Percentiles rank a stretch among this genome's conserved stretches.
Conservation (phyloP, 768 basidiomycete species). For the Psilocybe tampanensis region DNA sequence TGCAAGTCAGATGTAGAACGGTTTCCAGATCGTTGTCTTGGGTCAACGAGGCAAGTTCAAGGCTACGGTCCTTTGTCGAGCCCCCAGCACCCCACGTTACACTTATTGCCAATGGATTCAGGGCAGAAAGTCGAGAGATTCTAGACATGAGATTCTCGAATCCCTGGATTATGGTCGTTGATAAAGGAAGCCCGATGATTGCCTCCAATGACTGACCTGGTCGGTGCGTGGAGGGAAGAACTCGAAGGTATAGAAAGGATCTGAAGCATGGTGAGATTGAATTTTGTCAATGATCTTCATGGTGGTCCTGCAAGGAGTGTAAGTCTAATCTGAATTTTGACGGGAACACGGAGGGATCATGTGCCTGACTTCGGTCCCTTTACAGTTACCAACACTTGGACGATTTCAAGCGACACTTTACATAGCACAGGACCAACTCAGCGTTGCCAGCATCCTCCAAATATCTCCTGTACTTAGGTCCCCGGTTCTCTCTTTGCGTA, state of each 20-base stretch:
- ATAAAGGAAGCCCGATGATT: neutral
- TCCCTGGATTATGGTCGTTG: constrained; percentile 49
- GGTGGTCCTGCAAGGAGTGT: neutral
- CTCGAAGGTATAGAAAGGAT: constrained; percentile 92
- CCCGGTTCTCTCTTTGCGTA: neutral
- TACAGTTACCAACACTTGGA: neutral
- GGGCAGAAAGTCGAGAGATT: constrained; percentile 75
- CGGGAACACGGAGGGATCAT: neutral
- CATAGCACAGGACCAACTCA: neutral
- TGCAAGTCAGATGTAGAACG: constrained; percentile 94
- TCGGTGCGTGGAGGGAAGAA: constrained; percentile 97
- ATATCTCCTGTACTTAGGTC: neutral
- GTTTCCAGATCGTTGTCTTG: constrained; percentile 83
- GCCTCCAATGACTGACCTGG: constrained; percentile 49
- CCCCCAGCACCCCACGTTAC: constrained; percentile 99
- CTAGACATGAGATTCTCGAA: constrained; percentile 90
- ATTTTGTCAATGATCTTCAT: constrained; percentile 85
- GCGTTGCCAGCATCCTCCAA: constrained; percentile 1
- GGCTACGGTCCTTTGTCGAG: constrained; percentile 81
- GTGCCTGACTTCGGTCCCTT: neutral
- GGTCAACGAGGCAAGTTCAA: constrained; percentile 82
- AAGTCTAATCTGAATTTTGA: neutral
- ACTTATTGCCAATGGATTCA: constrained; percentile 84
- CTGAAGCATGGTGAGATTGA: constrained; percentile 35
- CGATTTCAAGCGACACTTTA: neutral